Evolutionary conservation across 2,329 filamentous ascomycete genomes (phyloP), one percentile per base, ranked within the genome.

Genomic region (Botrytis medusae): DNA sequence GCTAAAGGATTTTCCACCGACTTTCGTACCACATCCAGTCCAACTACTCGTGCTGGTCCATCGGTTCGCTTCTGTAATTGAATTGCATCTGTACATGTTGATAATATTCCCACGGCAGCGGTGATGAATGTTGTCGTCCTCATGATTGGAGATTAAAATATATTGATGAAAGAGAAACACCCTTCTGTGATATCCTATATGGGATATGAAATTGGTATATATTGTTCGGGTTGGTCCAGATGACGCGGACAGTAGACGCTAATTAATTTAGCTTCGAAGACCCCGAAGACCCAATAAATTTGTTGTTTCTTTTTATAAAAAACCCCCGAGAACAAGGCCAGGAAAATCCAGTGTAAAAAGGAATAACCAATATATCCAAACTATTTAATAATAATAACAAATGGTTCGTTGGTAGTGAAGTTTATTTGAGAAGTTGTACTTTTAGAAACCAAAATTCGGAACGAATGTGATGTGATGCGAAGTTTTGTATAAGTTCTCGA

Each of bases 41-140:
- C 79, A 42, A 82, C 79, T 32, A 81, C 80, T 73, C 74, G 74
- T 73, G 79, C 73, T 72, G 77, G 73, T 48, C 76, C 78, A 75
- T 79, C 76, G 37, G 76, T 77, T 60, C 79, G 77, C 69, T 73
- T 74, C 29, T 79, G 73, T 67, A 81, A 74, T 60, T 77, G 64
- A 59, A 81, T 72, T 65, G 75, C 80, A 72, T 79, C 76, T 25
- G 76, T 76, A 71, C 68, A 78, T 72, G 76, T 73, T 69, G 77
- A 79, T 61, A 80, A 74, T 73, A 80, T 67, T 40, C 74, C 73
- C 63, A 77, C 77, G 68, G 76, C 78, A 42, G 79, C n/a, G 37
- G 76, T 76, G 44, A 81, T 73, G 34, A 74, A 76, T 54, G 74
- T 74, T 64, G 76, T 71, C 57, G 74, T 71, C 75, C 76, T 81